A percentile compares a stretch with the other conserved stretches of the same genome.
These are phyloP conservation scores for Chenopodium suecicum DNA, from an alignment of 148 eudicot species.

Conservation along the genomic window DNA sequence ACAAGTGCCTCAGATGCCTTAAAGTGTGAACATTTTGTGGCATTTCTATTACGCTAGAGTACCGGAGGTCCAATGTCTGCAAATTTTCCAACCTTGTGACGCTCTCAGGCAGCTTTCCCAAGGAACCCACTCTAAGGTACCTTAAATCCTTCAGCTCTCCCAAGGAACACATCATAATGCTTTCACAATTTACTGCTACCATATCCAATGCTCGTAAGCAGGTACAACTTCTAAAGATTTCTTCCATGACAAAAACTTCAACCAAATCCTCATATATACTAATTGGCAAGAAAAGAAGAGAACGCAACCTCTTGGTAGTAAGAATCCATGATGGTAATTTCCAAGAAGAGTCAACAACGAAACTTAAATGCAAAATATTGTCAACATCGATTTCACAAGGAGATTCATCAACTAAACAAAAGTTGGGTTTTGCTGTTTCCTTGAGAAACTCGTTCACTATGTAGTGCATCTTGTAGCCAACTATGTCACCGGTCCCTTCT, in stretches of 20 bases:
- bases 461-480: too few relatives aligned
- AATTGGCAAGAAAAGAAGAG: conserved; percentile 7
- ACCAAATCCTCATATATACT: neutral
- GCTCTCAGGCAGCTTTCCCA: neutral
- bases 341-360: neutral
- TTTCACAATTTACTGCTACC: neutral
- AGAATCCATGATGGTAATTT: conserved; percentile 9
- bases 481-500: too few relatives aligned
- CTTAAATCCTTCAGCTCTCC: neutral
- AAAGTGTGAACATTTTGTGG: neutral
- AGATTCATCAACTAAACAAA: neutral
- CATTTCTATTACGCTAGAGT: neutral
- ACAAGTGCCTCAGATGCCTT: neutral
- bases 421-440: neutral
- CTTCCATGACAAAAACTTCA: neutral
- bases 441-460: neutral
- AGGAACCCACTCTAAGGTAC: conserved; percentile 5
- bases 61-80: conserved; percentile 8
- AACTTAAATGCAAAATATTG: neutral
- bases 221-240: neutral
- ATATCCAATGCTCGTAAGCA: conserved; percentile 5
- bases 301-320: neutral
- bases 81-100: neutral
- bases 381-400: neutral
- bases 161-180: neutral